Evolutionary conservation across 2,329 filamentous ascomycete species (phyloP).

Genomic region (Albophoma yamanashiensis): DNA sequence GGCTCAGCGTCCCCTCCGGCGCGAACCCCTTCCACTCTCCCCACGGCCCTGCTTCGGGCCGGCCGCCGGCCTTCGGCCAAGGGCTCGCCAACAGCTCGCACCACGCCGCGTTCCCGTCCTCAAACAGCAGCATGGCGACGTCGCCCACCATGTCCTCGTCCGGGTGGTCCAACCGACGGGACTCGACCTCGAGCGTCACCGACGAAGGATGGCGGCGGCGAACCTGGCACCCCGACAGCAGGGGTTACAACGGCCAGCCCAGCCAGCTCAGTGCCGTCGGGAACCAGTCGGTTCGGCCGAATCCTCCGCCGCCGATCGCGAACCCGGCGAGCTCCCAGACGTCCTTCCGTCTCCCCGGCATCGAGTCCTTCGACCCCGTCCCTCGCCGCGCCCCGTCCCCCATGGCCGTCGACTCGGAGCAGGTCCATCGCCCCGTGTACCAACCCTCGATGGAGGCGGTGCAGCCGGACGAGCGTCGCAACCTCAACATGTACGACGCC

Average conservation of each 20-base stretch:
- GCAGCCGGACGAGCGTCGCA: slow-evolving; percentile 35
- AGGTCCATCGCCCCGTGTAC: slow-evolving; percentile 21
- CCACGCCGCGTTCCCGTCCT: slow-evolving; percentile 40
- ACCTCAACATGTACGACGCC: slow-evolving; percentile 51
- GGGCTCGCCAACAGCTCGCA: slow-evolving; percentile 45
- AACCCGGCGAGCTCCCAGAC: slow-evolving; percentile 41
- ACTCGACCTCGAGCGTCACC: slow-evolving; percentile 48
- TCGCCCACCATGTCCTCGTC: slow-evolving; percentile 55
- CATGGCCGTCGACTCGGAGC: slow-evolving; percentile 60
- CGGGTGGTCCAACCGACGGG: slow-evolving; percentile 48
- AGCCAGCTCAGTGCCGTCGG: slow-evolving; percentile 70
- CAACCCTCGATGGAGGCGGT: slow-evolving; percentile 18
- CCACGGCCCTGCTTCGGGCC: slow-evolving; percentile 43
- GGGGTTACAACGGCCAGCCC: slow-evolving; percentile 50
- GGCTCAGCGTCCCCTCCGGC: slow-evolving; percentile 72
- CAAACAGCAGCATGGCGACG: slow-evolving; percentile 50
- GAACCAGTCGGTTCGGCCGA: slow-evolving; percentile 51
- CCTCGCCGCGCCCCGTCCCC: slow-evolving; percentile 59
- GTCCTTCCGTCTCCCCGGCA: slow-evolving; percentile 67
- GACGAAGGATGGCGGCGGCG: slow-evolving; percentile 74
- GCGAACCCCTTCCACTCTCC: slow-evolving; percentile 64
- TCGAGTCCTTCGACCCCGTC: slow-evolving; percentile 80
- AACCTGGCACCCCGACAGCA: slow-evolving; percentile 82
- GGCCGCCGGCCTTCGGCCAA: slow-evolving; percentile 43
- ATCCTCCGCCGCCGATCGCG: slow-evolving; percentile 37